Evolutionary conservation across 306 rosid species (phyloP), one percentile per base, ranked within the genome.

Genomic region (Dryas alaskensis): DNA sequence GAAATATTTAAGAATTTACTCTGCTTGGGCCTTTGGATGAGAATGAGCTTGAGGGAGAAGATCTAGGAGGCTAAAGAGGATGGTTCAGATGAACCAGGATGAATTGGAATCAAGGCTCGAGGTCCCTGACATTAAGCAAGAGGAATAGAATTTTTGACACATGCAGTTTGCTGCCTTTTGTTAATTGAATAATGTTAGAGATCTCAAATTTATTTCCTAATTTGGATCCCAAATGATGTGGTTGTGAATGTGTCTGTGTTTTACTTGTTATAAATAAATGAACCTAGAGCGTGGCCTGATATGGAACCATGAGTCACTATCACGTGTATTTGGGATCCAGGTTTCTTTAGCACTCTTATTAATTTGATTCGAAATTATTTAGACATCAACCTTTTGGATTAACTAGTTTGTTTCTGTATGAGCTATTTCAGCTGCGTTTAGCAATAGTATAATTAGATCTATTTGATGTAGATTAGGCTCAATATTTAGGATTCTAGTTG

Each of bases 1-100:
- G 73, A 78, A 11, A 78, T 87, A 57, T 92, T 92, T 53, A 78
- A 88, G 84, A 85, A 73, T 76, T 84, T 82, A 10, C 92, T 88
- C 10, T 78, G 78, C 86, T 92, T 62, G 96, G 96, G 70, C 88
- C 86, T 51, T 81, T 92, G 91, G 98, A 92, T 82, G 98, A 92
- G 76, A 92, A 90, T 61, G 86, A 90, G 58, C 98, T 94, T 6
- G 92, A 92, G 13, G 98, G 98, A 1, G 92, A 88, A 79, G 90
- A 90, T 48, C 8, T 58, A 59, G 92, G 89, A 87, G 12, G 86
- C 73, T 58, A 94, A 85, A 45, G 92, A 84, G 6, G 87, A 84
- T 50, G 88, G 77, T 65, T 81, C 72, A 14, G 88, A 82, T 53
- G 37, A 67, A 82, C 7, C 86, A 85, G 63, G 69, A 55, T 42